Evolutionary conservation across 2,329 filamentous ascomycete genomes (phyloP).

Genomic region (Aspergillus calidoustus): DNA sequence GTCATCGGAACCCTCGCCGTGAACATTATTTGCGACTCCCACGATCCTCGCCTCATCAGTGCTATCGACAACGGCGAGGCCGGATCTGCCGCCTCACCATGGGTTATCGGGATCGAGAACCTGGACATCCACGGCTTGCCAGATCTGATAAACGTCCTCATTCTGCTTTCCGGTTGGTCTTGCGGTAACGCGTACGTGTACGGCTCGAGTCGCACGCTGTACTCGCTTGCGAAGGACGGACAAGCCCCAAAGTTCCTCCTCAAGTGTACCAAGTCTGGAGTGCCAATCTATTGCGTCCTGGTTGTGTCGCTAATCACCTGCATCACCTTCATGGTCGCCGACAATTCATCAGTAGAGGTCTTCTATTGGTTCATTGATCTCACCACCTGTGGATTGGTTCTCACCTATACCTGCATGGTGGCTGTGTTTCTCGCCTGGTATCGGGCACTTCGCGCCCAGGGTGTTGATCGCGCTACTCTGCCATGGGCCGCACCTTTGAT

Average conservation of each 20-base stretch:
- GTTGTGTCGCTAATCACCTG: conserved; percentile 68
- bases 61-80: conserved; percentile 62
- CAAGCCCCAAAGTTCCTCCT: conserved; percentile 61
- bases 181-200: conserved; percentile 70
- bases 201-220: conserved; percentile 56
- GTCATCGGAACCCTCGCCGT: conserved; percentile 73
- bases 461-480: conserved; percentile 67
- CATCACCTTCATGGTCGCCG: conserved; percentile 73
- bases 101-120: conserved; percentile 72
- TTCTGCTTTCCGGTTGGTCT: conserved; percentile 73
- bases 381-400: conserved; percentile 39
- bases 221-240: conserved; percentile 51
- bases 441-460: conserved; percentile 70
- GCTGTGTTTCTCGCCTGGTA: conserved; percentile 73
- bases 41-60: conserved; percentile 62
- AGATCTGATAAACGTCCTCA: conserved; percentile 73
- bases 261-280: conserved; percentile 63
- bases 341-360: conserved; percentile 65
- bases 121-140: conserved; percentile 70
- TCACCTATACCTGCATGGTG: conserved; percentile 65
- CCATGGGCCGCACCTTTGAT: conserved; percentile 71
- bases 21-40: conserved; percentile 69
- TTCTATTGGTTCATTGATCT: conserved; percentile 73
- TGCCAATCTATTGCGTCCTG: conserved; percentile 72
- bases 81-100: conserved; percentile 70